Evolutionary conservation across 1,139 yeast genomes (phyloP).

Genomic region (Sugiyamaella neomexicana): DNA sequence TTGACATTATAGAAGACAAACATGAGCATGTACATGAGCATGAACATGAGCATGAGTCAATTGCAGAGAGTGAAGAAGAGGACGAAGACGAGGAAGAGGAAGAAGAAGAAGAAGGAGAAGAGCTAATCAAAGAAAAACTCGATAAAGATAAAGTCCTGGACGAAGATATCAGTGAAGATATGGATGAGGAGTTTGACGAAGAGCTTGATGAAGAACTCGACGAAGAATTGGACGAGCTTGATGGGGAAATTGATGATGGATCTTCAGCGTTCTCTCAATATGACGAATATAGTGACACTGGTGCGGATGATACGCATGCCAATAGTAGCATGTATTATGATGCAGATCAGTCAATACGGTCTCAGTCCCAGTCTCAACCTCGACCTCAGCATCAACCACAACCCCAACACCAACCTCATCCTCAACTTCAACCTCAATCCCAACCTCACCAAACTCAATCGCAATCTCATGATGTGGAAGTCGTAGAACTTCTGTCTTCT

Average conservation of each 20-base stretch:
- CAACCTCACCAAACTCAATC: no score
- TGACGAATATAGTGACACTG: neutral
- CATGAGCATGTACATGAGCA: neutral
- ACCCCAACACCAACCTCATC: neutral
- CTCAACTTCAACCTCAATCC: no score
- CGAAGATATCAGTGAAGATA: constrained; percentile 9
- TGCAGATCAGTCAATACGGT: constrained; percentile 11
- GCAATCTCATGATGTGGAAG: constrained; percentile 20
- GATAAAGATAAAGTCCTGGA: constrained; percentile 22
- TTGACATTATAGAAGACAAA: constrained; percentile 22
- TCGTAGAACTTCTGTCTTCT: constrained; percentile 15
- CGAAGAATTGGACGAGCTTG: constrained; percentile 15
- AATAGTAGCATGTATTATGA: constrained; percentile 3
- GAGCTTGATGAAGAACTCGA: constrained; percentile 20
- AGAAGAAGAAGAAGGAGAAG: constrained; percentile 18
- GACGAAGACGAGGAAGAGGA: no score
- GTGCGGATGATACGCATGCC: neutral
- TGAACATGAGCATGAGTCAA: constrained; percentile 8
- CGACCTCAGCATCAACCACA: neutral
- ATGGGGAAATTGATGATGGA: constrained; percentile 14
- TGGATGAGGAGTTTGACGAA: constrained; percentile 18
- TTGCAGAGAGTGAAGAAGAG: constrained; percentile 17
- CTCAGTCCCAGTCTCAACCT: neutral
- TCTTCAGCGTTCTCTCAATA: neutral
- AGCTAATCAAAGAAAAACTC: constrained; percentile 19